Evolutionary conservation across 176 grass and related monocot species (phyloP).

Genomic region (Tuctoria greenei): DNA sequence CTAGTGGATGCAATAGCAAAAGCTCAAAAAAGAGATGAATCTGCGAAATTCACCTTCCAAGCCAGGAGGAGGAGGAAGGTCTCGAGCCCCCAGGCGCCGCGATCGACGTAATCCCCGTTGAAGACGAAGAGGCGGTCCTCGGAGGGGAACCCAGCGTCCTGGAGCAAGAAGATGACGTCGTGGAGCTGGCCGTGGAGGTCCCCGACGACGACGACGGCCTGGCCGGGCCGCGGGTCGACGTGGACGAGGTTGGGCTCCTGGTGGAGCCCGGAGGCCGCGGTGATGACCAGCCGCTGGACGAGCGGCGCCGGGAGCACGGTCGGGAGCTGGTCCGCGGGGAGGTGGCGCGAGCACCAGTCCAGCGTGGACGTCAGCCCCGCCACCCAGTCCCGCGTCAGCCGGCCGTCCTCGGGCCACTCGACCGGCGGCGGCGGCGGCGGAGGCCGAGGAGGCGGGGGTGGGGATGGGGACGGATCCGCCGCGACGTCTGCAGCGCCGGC

Average conservation of each 20-base stretch:
- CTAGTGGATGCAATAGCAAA: neutral
- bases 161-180: conserved; percentile 88
- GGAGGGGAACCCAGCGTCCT: conserved; percentile 75
- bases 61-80: conserved; percentile 83
- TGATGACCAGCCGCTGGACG: conserved; percentile 63
- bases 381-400: conserved; percentile 69
- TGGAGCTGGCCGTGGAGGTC: conserved; percentile 98
- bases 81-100: conserved; percentile 93
- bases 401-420: conserved; percentile 63
- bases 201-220: conserved; percentile 75
- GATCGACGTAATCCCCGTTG: conserved; percentile 94
- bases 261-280: conserved; percentile 78
- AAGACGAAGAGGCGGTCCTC: conserved; percentile 88
- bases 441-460: neutral
- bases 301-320: conserved; percentile 51
- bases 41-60: conserved; percentile 68
- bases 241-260: conserved; percentile 80
- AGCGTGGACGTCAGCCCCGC: conserved; percentile 44
- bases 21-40: conserved; percentile 1
- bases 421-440: conserved; percentile 18
- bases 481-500: neutral
- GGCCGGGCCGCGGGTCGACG: conserved; percentile 48
- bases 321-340: conserved; percentile 63
- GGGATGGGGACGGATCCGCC: neutral
- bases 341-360: conserved; percentile 75